Evolutionary conservation across 2,329 filamentous ascomycete species (phyloP).

Genomic region (Emmonsia crescens): DNA sequence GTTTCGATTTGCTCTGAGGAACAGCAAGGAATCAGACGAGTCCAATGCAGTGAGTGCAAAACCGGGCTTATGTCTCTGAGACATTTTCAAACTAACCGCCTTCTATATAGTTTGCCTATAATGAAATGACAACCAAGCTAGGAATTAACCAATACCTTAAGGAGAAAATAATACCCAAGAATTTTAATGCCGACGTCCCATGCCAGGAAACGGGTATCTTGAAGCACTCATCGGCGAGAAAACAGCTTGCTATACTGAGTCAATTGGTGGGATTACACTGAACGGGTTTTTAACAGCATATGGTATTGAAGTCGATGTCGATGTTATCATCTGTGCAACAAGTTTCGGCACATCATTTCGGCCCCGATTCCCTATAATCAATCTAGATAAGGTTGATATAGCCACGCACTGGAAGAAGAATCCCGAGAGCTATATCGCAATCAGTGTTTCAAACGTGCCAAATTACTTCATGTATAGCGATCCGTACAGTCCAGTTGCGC

Average conservation of each 20-base stretch:
- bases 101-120: constrained; percentile 9
- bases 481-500: constrained; percentile 11
- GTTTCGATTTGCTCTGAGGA: constrained; percentile 12
- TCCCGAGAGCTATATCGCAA: constrained; percentile 11
- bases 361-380: constrained; percentile 6
- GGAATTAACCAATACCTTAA: constrained; percentile 9
- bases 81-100: not conserved
- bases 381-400: constrained; percentile 9
- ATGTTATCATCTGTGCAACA: constrained; percentile 27
- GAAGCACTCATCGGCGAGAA: constrained; percentile 17
- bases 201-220: constrained; percentile 30
- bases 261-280: constrained; percentile 8
- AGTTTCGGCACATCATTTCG: constrained; percentile 23
- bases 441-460: constrained; percentile 9
- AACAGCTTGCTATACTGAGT: constrained; percentile 9
- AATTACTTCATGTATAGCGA: constrained; percentile 15
- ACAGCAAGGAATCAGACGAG: constrained; percentile 13
- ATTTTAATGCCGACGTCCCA: constrained; percentile 30
- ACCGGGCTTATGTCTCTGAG: not conserved
- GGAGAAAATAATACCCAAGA: constrained; percentile 13
- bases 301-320: constrained; percentile 16
- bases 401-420: constrained; percentile 9
- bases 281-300: constrained; percentile 13
- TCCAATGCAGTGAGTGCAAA: constrained; percentile 7
- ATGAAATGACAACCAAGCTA: constrained; percentile 11